These are phyloP conservation scores for Pseudogymnoascus sp. DNA, from an alignment of 2,329 filamentous ascomycete species.

Conservation along the genomic window DNA sequence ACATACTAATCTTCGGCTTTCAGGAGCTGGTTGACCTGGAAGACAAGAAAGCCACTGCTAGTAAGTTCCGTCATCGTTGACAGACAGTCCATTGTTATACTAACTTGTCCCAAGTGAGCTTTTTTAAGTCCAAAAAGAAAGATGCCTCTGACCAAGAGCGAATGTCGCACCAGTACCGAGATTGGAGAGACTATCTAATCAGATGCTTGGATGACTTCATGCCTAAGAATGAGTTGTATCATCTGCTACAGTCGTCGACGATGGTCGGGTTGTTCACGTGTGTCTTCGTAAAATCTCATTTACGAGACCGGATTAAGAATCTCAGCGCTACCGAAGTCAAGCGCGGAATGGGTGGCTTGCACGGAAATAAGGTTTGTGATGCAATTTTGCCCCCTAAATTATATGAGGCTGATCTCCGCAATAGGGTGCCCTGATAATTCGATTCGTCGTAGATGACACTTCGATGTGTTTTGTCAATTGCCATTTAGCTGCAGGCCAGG, in stretches of 20 bases:
- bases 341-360: constrained; percentile 86
- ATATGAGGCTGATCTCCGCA: constrained; percentile 13
- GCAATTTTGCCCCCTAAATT: not conserved
- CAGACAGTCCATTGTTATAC: constrained; percentile 10
- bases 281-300: constrained; percentile 79
- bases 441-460: constrained; percentile 90
- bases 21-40: constrained; percentile 98
- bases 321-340: constrained; percentile 80
- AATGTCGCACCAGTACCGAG: constrained; percentile 95
- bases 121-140: constrained; percentile 87
- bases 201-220: constrained; percentile 77
- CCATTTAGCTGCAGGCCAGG: constrained; percentile 89
- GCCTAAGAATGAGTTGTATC: constrained; percentile 69
- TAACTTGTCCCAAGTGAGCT: constrained; percentile 51
- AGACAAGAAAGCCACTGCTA: constrained; percentile 96
- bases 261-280: constrained; percentile 94
- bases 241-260: constrained; percentile 78
- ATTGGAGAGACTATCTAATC: constrained; percentile 87
- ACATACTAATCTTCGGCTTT: constrained; percentile 92
- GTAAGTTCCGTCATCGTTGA: constrained; percentile 36
- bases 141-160: constrained; percentile 73
- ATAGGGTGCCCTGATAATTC: constrained; percentile 74
- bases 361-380: constrained; percentile 72
- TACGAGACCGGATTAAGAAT: constrained; percentile 69
- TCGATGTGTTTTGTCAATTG: constrained; percentile 96